Percentiles rank a stretch among this genome's conserved stretches.
These are phyloP conservation scores for Tetrahymena malaccensis DNA, from an alignment of 73 alveolate species.

Conservation along the genomic window DNA sequence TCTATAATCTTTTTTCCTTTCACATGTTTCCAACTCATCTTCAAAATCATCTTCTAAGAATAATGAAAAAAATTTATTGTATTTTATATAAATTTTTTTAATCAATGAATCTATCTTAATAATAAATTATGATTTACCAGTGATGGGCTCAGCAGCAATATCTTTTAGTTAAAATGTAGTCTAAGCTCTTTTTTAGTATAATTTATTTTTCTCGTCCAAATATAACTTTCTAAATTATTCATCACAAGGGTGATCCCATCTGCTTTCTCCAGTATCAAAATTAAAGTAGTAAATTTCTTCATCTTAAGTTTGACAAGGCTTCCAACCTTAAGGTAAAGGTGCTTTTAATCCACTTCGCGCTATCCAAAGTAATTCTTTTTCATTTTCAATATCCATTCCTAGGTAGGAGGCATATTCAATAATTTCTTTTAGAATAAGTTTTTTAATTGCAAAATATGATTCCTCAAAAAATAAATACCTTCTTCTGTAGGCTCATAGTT, in stretches of 20 bases:
- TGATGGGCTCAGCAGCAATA: background rate
- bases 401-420: constrained; percentile 7
- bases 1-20: background rate
- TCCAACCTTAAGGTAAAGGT: constrained; percentile 33
- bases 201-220: background rate
- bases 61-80: no score
- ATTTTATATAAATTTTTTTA: no score
- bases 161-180: background rate
- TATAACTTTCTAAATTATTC: background rate
- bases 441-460: background rate
- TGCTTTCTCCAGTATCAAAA: background rate
- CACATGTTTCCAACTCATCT: background rate
- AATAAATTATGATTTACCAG: background rate
- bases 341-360: constrained; percentile 15
- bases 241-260: background rate
- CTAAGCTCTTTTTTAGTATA: background rate
- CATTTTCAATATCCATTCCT: constrained; percentile 24
- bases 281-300: background rate
- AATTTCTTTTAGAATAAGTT: background rate
- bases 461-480: background rate
- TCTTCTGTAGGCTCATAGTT: background rate
- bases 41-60: background rate
- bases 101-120: no score
- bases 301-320: background rate
- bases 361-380: constrained; percentile 4